phyloP scores from a whole-genome alignment of 2,329 filamentous ascomycete species.

The Septoria linicola region DNA sequence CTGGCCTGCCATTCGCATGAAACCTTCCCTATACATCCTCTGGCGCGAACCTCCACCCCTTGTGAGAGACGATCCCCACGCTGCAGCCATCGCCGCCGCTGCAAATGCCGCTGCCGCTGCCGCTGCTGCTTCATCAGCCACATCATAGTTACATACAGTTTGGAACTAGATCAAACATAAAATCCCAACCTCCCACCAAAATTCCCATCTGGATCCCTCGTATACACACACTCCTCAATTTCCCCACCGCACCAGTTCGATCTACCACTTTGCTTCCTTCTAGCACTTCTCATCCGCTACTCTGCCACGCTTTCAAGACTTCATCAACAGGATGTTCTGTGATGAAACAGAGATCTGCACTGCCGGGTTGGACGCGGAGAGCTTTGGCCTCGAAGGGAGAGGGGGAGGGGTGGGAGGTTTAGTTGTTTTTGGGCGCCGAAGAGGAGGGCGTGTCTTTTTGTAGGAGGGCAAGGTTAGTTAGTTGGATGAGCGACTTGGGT shows the following conservation, averaged over 20 bases:
- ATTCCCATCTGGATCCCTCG: slow-evolving; percentile 63
- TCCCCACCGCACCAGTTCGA: slow-evolving; percentile 57
- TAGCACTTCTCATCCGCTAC: slow-evolving; percentile 45
- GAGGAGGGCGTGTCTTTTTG: slow-evolving; percentile 53
- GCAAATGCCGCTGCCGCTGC: too few species aligned
- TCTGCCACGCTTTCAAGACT: slow-evolving; percentile 46
- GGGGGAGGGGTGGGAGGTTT: slow-evolving; percentile 57
- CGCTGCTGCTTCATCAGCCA: too few species aligned
- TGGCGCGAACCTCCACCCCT: neutral
- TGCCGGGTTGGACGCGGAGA: slow-evolving; percentile 53
- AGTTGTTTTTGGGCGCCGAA: slow-evolving; percentile 63
- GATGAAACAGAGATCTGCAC: slow-evolving; percentile 61
- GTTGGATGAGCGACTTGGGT: too few species aligned
- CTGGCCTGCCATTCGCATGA: slow-evolving; percentile 57
- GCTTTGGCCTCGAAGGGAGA: slow-evolving; percentile 63
- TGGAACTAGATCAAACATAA: too few species aligned
- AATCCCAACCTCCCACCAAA: slow-evolving; percentile 52
- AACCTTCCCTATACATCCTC: slow-evolving; percentile 22
- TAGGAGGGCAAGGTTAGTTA: too few species aligned
- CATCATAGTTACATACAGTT: too few species aligned
- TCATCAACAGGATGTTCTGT: slow-evolving; percentile 52
- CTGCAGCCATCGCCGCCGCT: too few species aligned
- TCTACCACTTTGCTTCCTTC: slow-evolving; percentile 54
- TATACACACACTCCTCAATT: slow-evolving; percentile 58
- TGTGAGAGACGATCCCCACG: neutral